phyloP scores from a whole-genome alignment of 768 basidiomycete genomes.

The Piloderma croceum region DNA sequence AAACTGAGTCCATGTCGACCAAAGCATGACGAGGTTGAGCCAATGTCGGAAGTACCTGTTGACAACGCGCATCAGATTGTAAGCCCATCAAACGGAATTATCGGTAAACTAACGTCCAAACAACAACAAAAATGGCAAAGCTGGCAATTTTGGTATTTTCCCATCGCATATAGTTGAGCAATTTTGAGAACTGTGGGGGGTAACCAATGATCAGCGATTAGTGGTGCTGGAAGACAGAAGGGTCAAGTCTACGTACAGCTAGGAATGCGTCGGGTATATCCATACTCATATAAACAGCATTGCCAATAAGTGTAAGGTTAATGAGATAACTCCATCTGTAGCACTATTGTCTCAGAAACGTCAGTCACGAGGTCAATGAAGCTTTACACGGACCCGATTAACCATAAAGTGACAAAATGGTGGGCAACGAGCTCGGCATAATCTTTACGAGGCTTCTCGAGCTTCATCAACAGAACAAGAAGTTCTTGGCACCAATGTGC shows the following conservation, averaged over 20 bases:
- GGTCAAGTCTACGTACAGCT: constrained; percentile 49
- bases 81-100: not conserved
- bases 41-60: constrained; percentile 90
- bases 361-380: not conserved
- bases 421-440: constrained; percentile 82
- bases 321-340: constrained; percentile 76
- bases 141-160: constrained; percentile 54
- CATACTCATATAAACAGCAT: constrained; percentile 93
- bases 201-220: not conserved
- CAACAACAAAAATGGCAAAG: constrained; percentile 58
- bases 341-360: not conserved
- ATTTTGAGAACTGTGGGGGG: constrained; percentile 62
- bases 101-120: constrained; percentile 78
- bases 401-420: constrained; percentile 92
- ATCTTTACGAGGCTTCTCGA: constrained; percentile 96
- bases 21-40: constrained; percentile 79
- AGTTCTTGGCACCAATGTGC: constrained; percentile 96
- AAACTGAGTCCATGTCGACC: constrained; percentile 80
- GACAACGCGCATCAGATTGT: not conserved
- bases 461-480: constrained; percentile 70
- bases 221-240: not conserved
- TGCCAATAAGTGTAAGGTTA: constrained; percentile 84
- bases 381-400: constrained; percentile 61
- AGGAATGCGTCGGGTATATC: constrained; percentile 89
- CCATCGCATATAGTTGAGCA: constrained; percentile 80